Evolutionary conservation across 306 rosid genomes (phyloP).

Genomic region (Citrullus mucosospermus): DNA sequence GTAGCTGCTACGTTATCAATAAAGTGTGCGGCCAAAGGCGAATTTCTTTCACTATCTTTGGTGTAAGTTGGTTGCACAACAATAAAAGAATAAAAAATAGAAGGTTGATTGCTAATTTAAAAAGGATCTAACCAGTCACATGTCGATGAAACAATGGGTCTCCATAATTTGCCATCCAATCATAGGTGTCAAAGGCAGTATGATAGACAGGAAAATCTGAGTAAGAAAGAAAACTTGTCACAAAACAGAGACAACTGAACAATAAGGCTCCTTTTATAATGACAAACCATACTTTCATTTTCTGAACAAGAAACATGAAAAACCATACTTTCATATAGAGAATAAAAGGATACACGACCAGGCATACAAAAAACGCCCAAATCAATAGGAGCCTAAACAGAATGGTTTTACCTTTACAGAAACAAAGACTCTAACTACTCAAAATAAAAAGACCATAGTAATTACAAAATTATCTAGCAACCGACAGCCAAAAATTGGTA

Average conservation of each 20-base stretch:
- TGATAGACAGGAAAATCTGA: conserved; percentile 92
- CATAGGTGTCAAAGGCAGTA: conserved; percentile 80
- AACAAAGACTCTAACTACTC: neutral
- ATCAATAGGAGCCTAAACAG: neutral
- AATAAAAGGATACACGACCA: neutral
- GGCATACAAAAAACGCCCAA: neutral
- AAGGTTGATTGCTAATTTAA: neutral
- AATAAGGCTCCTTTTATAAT: too few species aligned
- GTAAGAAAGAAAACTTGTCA: conserved; percentile 7
- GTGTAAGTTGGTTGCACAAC: neutral
- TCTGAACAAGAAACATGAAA: neutral
- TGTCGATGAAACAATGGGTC: conserved; percentile 90
- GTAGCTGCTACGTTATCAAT: neutral
- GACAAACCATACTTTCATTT: too few species aligned
- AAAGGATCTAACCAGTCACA: conserved; percentile 51
- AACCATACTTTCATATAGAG: neutral
- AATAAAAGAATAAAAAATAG: neutral
- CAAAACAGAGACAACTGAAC: neutral
- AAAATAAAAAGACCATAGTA: neutral
- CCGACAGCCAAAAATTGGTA: neutral
- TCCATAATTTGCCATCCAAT: conserved; percentile 79
- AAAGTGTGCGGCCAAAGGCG: neutral
- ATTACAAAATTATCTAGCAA: neutral
- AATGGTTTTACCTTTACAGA: neutral
- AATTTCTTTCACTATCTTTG: neutral